A percentile compares a stretch with the other conserved stretches of the same genome.
phyloP scores from a whole-genome alignment of 257 asterid species.

The Primulina tabacum region DNA sequence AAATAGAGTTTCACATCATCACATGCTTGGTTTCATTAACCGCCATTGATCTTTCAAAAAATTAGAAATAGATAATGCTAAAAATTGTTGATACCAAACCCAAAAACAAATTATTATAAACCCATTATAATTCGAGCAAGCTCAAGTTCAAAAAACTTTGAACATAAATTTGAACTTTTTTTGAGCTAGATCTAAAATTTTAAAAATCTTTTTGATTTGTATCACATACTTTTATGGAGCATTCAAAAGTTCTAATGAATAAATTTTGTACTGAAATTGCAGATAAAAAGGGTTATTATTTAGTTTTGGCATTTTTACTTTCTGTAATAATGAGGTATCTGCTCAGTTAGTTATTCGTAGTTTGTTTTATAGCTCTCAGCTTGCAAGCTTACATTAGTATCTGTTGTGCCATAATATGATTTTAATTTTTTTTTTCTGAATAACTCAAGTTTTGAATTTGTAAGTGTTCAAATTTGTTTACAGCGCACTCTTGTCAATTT shows the following conservation, averaged over 20 bases:
- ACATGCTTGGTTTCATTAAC: too few relatives aligned
- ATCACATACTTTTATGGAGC: too few relatives aligned
- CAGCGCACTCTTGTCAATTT: too few relatives aligned
- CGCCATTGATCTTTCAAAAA: too few relatives aligned
- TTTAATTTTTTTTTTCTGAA: neutral
- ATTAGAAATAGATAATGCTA: too few relatives aligned
- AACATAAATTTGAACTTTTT: too few relatives aligned
- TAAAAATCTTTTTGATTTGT: neutral
- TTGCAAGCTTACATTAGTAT: slow-evolving; percentile 5
- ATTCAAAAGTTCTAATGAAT: too few relatives aligned
- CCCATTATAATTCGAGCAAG: too few relatives aligned
- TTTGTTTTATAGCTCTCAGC: slow-evolving; percentile 1
- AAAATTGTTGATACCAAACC: too few relatives aligned
- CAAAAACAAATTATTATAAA: too few relatives aligned
- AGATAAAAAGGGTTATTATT: neutral
- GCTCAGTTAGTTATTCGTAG: slow-evolving; percentile 7
- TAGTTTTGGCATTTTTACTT: slow-evolving; percentile 2
- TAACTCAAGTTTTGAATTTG: slow-evolving; percentile 1
- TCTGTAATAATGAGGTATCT: neutral
- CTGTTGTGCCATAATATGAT: neutral
- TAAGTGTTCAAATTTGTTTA: slow-evolving; percentile 18
- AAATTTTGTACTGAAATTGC: neutral
- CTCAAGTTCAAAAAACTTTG: too few relatives aligned
- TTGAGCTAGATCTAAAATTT: neutral
- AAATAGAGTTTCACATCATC: too few relatives aligned